Base-by-base conservation (phyloP, 805 yeast genomes). In the Cyberlindnera suaveolens region DNA sequence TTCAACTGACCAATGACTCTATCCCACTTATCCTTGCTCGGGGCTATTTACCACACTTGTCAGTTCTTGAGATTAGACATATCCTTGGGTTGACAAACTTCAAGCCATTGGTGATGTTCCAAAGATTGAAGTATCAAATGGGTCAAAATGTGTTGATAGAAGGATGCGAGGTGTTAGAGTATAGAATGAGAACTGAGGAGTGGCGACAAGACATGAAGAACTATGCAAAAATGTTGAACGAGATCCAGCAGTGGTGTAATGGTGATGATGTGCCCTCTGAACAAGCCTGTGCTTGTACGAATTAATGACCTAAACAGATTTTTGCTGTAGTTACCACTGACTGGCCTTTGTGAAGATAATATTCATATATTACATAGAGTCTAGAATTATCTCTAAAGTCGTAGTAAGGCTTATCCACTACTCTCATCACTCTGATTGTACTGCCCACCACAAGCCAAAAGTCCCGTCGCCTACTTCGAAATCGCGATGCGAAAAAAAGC, bases 31-130 rank as follows among this genome's bases (percentile, higher is more conserved):
- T 75, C 4, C 53, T 74, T 4, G 36, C 59, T 10, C 50, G 52
- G 30, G 75, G 78, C 30, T 75, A 73, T 50, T 73, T 84, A 44
- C 75, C 76, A 11, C 70, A 71, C 36, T 61, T 90, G 40, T 70
- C 81, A 1, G 96, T 90, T 3, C 68, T 90, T 35, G 97, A 90
- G 61, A 71, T 90, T 14, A 71, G 91, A 45, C 79, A 80, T 45
- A 71, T 85, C 44, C 51, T 68, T 2, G 71, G 71, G 10, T 62
- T 89, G 34, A 74, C 78, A 2, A 70, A 82, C 44, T 67, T 84
- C 61, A 69, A 65, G 37, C 82, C 90, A 2, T 61, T 89, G 3
- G 80, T 85, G n/a, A 74, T 73, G 48, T 87, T 80, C 68, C 83
- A 80, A 57, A 58, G 65, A 27, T 56, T 49, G 32, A 62, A 63